Evolutionary conservation across 768 basidiomycete genomes (phyloP).

Genomic region (Crucibulum laeve): DNA sequence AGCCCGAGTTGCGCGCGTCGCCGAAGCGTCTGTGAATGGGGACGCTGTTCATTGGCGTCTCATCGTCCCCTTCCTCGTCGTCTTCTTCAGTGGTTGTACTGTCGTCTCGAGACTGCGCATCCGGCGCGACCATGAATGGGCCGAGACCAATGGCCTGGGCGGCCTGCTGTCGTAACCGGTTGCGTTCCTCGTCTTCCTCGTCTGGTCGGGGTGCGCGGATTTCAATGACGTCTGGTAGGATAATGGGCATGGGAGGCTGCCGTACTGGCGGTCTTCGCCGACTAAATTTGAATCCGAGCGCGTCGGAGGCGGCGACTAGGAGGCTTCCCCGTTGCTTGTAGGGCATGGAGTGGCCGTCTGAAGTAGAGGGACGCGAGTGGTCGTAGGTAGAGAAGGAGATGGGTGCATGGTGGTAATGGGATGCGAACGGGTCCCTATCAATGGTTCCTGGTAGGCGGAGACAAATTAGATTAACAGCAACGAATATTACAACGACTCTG

Average conservation of each 20-base stretch:
- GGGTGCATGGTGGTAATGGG: slow-evolving; percentile 16
- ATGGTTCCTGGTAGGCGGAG: not conserved
- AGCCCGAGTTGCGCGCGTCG: slow-evolving; percentile 15
- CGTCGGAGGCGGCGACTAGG: slow-evolving; percentile 51
- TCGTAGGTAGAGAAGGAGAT: slow-evolving; percentile 8
- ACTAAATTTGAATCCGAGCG: slow-evolving; percentile 43
- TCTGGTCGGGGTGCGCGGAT: slow-evolving; percentile 53
- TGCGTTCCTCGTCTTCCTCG: slow-evolving; percentile 67
- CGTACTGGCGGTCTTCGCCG: slow-evolving; percentile 35
- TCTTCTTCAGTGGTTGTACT: slow-evolving; percentile 34
- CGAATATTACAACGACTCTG: not conserved
- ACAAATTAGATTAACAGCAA: not conserved
- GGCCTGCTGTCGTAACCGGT: slow-evolving; percentile 70
- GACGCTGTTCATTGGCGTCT: not conserved
- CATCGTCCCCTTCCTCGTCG: slow-evolving; percentile 20
- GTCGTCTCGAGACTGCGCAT: slow-evolving; percentile 27
- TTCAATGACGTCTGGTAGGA: slow-evolving; percentile 71
- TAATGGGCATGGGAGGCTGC: slow-evolving; percentile 32
- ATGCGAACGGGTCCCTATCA: slow-evolving; percentile 15
- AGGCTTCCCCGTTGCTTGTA: slow-evolving; percentile 39
- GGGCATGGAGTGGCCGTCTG: slow-evolving; percentile 12
- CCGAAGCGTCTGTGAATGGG: slow-evolving; percentile 5
- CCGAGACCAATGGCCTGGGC: slow-evolving; percentile 73
- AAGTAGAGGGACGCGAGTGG: slow-evolving; percentile 12
- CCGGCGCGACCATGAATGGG: slow-evolving; percentile 42